Evolutionary conservation across 139 green algal species (phyloP), one percentile per base, ranked within the genome.

Genomic region (Trebouxia sp.): DNA sequence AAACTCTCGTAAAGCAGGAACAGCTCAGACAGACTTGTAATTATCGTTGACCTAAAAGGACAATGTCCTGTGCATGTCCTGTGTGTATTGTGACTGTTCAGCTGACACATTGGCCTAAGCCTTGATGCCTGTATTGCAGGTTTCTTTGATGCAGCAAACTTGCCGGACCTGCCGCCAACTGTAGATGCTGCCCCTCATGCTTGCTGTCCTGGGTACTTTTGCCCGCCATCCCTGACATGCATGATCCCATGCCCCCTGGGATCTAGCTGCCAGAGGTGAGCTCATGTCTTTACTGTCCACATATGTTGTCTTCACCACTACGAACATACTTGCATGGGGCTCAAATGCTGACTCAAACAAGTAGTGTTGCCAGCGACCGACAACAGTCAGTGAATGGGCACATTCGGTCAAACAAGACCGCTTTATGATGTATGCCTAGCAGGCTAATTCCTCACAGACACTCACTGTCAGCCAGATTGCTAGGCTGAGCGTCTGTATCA

Each of bases 201-300:
- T 43, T 90, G 87, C 79, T 90, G 87, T 79, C 75, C 69, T 26
- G 87, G 87, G n/a, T 90, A 86, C 58, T 90, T 90, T 48, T 90
- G 87, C 67, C 87, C 85, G 0, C 22, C 77, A 0, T 32, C 65
- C 47, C 75, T 90, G 53, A 88, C 72, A 7, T 90, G 87, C 82
- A 82, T 90, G 75, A 81, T 90, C 20, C 87, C 87, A 30, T 90
- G 87, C 56, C 87, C 87, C 5, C 41, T 86, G 41, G 87, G 87
- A 26, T 77, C 66, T 37, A 88, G 67, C 72, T 90, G 87, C 58
- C 85, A 69, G 5, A 80, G 80, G 84, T 83, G 55, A 24, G 58
- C 14, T 10, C 20, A 37, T 14, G 9, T 6, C n/a, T 6, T 10
- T n/a, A 43, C 32, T 56, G 9, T n/a, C n/a, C n/a, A n/a, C n/a